phyloP scores from a whole-genome alignment of 345 rosid species.

The Eucalyptus pauciflora region DNA sequence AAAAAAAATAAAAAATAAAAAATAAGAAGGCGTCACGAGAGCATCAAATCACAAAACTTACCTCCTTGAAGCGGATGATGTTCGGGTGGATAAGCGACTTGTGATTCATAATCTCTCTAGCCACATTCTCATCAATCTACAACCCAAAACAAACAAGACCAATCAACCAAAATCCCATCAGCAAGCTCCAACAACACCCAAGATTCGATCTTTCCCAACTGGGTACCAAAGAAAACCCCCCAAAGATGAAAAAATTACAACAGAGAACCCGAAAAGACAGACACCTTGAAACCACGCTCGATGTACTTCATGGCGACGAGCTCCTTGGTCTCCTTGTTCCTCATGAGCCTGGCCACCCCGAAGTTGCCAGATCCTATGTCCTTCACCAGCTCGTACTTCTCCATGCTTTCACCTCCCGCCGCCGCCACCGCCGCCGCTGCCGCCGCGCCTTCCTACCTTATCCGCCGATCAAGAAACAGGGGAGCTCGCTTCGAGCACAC shows the following conservation, averaged over 20 bases:
- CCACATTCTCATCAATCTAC: slow-evolving; percentile 87
- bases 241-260: too few species aligned
- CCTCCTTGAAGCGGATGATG: slow-evolving; percentile 91
- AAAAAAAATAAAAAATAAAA: background rate
- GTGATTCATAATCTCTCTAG: slow-evolving; percentile 85
- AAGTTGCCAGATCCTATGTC: slow-evolving; percentile 93
- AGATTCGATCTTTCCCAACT: background rate
- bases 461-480: background rate
- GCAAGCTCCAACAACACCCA: background rate
- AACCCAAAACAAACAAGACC: background rate
- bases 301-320: slow-evolving; percentile 95
- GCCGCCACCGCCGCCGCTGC: background rate
- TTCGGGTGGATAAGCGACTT: slow-evolving; percentile 81
- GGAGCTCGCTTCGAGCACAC: background rate
- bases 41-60: background rate
- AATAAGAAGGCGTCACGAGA: rapidly evolving
- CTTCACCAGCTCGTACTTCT: slow-evolving; percentile 80
- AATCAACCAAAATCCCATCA: background rate
- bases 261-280: too few species aligned
- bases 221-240: background rate
- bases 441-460: background rate
- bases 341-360: slow-evolving; percentile 93
- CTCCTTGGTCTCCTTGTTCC: slow-evolving; percentile 70
- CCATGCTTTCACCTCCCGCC: slow-evolving; percentile 20
- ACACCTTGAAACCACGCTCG: slow-evolving; percentile 59